A percentile compares a stretch with the other conserved stretches of the same genome.
phyloP scores from a whole-genome alignment of 2,329 filamentous ascomycete species.

The Fusarium paranaense region DNA sequence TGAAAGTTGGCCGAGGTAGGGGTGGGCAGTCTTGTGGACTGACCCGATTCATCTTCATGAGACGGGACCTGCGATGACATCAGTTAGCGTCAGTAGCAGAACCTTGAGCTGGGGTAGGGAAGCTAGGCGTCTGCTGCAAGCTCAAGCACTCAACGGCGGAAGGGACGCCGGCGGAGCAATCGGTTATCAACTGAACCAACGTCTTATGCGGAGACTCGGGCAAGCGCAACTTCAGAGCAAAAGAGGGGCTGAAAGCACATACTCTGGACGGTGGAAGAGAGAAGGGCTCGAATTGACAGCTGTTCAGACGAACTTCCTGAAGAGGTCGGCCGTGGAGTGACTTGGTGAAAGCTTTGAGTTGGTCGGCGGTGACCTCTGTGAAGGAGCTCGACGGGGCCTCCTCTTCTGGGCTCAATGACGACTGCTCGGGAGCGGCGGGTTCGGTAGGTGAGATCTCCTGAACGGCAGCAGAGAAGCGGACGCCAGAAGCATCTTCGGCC shows the following conservation, averaged over 20 bases:
- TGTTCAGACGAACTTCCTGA: constrained; percentile 85
- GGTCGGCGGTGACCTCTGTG: constrained; percentile 65
- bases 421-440: constrained; percentile 51
- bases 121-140: not conserved
- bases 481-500: constrained; percentile 56
- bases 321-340: constrained; percentile 79
- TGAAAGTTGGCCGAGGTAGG: constrained; percentile 73
- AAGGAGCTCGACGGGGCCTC: constrained; percentile 46
- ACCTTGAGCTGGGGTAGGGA: constrained; percentile 15
- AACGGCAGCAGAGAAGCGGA: constrained; percentile 78
- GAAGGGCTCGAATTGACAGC: constrained; percentile 90
- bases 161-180: not conserved
- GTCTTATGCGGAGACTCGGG: not conserved
- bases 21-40: constrained; percentile 73
- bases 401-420: constrained; percentile 39
- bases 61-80: constrained; percentile 63
- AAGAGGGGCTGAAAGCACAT: constrained; percentile 55
- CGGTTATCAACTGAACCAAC: not conserved
- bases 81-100: constrained; percentile 44
- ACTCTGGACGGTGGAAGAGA: constrained; percentile 88
- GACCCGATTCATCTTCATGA: constrained; percentile 69
- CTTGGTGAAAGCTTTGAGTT: constrained; percentile 78
- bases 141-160: not conserved
- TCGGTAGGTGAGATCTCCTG: constrained; percentile 71
- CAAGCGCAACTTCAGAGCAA: constrained; percentile 12